Base-by-base conservation (phyloP, 2,329 filamentous ascomycete species). In the Talaromyces amestolkiae region DNA sequence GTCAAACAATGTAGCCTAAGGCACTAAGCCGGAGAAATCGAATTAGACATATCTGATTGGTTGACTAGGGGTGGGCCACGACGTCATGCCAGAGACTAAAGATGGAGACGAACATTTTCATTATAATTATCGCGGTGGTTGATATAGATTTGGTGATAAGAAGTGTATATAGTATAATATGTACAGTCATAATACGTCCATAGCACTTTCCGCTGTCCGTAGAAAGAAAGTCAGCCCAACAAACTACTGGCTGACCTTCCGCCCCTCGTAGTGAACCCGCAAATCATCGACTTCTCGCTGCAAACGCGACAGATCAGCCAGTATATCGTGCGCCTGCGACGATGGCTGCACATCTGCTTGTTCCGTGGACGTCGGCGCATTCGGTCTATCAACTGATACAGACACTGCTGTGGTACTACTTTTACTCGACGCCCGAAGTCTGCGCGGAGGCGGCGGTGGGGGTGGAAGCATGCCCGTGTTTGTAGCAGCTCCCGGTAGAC, bases 271-370 rank as follows among this genome's bases (percentile, higher is more conserved):
- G 45, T 76, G 77, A 2, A 76, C 77, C 19, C 78, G 74, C 47
- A 79, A 72, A 66, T 78, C 89, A 77, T 94, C 90, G 45, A 94
- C 90, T 72, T 94, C 91, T 72, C 85, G 85, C 77, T 92, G 90
- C 68, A 94, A 77, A 24, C 87, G 87, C 56, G 86, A 85, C 64
- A 94, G 77, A 74, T 93, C 90, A 1, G 89, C 89, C 69, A 94
- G 76, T 66, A 93, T 91, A 72, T 91, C 86, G 49, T 77, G 76
- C 1, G 80, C 78, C 61, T 79, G 77, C 19, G 65, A 66, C 19
- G 61, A 64, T 10, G 79, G 79, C 2, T n/a, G 22, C 31, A 27
- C 19, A 19, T 45, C 27, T 27, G 31, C 56, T 19, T 22, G 11
- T 5, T 24, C 22, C 13, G 35, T 41, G 1, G 35, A 5, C 9